phyloP scores from a whole-genome alignment of 495 filamentous ascomycete genomes.

The Trichocladium uniseriatum region DNA sequence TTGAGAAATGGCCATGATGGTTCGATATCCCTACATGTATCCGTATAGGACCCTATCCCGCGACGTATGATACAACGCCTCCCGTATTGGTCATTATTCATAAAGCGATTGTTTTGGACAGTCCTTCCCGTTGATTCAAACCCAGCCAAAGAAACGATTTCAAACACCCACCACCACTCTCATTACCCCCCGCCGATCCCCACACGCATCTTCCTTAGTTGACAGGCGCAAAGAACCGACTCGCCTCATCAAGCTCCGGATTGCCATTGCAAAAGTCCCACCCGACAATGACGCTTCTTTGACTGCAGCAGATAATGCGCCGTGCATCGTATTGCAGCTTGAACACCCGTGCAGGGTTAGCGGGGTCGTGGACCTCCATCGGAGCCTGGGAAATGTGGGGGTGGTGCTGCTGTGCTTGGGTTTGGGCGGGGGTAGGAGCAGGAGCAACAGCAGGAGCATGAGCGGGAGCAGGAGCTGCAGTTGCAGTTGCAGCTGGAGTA shows the following conservation, averaged over 20 bases:
- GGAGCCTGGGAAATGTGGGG: constrained; percentile 15
- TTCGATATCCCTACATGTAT: not conserved
- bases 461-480: not conserved
- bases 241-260: constrained; percentile 67
- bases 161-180: not conserved
- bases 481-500: not conserved
- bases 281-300: constrained; percentile 83
- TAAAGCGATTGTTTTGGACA: too few relatives aligned
- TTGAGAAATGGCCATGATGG: too few relatives aligned
- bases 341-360: constrained; percentile 67
- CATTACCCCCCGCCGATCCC: not conserved
- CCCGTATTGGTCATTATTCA: too few relatives aligned
- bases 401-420: constrained; percentile 11
- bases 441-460: too few relatives aligned
- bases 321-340: constrained; percentile 95
- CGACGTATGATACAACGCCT: not conserved
- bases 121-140: too few relatives aligned
- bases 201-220: constrained; percentile 23
- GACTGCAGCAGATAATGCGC: constrained; percentile 87
- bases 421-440: not conserved
- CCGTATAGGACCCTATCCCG: not conserved
- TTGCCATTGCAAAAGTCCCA: constrained; percentile 98
- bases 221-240: constrained; percentile 62
- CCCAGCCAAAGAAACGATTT: too few relatives aligned
- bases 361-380: constrained; percentile 27